These are phyloP conservation scores for Xylaria grammica DNA, from an alignment of 495 filamentous ascomycete species.

Conservation along the genomic window DNA sequence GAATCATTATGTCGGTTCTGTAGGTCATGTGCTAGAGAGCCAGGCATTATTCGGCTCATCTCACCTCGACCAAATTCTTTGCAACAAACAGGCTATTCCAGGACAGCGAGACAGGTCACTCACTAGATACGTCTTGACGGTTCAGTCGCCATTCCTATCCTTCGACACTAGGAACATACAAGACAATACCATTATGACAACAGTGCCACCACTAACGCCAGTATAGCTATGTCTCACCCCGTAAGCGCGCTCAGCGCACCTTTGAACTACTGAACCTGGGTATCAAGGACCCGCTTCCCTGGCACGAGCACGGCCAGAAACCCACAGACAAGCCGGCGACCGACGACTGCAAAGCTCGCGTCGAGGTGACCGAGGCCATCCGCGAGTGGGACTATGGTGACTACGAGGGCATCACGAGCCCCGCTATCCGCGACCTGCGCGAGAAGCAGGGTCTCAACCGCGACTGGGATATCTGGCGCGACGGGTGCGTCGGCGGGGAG, in stretches of 20 bases:
- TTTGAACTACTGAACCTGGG: conserved; percentile 79
- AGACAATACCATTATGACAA: not conserved
- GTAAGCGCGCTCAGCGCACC: conserved; percentile 82
- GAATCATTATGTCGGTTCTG: not conserved
- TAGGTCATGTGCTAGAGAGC: not conserved
- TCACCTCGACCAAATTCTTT: not conserved
- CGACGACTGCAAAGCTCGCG: conserved; percentile 50
- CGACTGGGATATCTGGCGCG: conserved; percentile 82
- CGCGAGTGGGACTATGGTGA: conserved; percentile 96
- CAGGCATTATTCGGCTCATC: not conserved
- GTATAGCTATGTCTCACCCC: conserved; percentile 80
- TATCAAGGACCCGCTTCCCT: conserved; percentile 49
- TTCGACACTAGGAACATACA: too few relatives aligned
- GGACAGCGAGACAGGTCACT: too few relatives aligned
- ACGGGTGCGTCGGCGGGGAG: conserved; percentile 75
- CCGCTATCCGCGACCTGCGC: conserved; percentile 68
- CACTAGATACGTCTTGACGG: too few relatives aligned
- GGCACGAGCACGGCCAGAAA: conserved; percentile 47
- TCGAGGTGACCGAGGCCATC: conserved; percentile 77
- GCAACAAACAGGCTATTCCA: not conserved
- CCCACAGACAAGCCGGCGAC: conserved; percentile 41
- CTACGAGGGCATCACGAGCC: conserved; percentile 87
- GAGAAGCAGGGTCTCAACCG: conserved; percentile 62
- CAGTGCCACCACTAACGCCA: not conserved
- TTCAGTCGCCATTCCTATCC: too few relatives aligned